A percentile compares a stretch with the other conserved stretches of the same genome.
phyloP scores from a whole-genome alignment of 148 eudicot genomes.

The Diospyros kaki region DNA sequence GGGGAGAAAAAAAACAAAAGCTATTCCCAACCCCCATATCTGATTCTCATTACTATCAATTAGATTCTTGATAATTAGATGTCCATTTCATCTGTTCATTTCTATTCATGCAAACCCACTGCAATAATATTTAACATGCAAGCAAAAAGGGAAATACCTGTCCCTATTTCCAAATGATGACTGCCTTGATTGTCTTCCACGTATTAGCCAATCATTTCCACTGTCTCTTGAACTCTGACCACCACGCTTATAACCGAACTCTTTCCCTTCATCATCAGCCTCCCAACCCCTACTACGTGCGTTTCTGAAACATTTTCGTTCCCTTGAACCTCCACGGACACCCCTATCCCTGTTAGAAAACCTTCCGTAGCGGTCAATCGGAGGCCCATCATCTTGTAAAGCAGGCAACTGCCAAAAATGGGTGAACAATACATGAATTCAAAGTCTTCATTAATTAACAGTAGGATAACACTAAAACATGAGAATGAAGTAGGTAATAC shows the following conservation, averaged over 20 bases:
- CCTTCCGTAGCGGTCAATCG: conserved; percentile 76
- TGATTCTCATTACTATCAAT: neutral
- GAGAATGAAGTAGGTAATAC: neutral
- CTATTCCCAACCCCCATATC: neutral
- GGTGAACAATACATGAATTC: neutral
- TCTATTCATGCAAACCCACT: neutral
- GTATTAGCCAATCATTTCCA: conserved; percentile 69
- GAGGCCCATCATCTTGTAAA: conserved; percentile 90
- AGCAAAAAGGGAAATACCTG: conserved; percentile 41
- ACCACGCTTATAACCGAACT: conserved; percentile 37
- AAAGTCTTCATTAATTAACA: conserved; percentile 5
- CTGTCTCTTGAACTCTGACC: conserved; percentile 45
- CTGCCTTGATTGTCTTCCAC: conserved; percentile 47
- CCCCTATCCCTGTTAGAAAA: conserved; percentile 67
- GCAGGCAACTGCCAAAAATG: conserved; percentile 74
- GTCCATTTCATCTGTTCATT: neutral
- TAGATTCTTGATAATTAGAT: neutral
- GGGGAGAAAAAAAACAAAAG: too few relatives aligned
- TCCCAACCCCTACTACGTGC: conserved; percentile 54
- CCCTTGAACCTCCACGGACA: conserved; percentile 42
- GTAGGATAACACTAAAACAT: neutral
- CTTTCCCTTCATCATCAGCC: conserved; percentile 28
- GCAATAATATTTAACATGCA: neutral
- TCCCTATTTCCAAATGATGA: conserved; percentile 64
- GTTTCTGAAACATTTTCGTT: conserved; percentile 33